A percentile compares a stretch with the other conserved stretches of the same genome.
Evolutionary conservation across 768 basidiomycete genomes (phyloP).

Genomic region (Leccinum barrowsii): DNA sequence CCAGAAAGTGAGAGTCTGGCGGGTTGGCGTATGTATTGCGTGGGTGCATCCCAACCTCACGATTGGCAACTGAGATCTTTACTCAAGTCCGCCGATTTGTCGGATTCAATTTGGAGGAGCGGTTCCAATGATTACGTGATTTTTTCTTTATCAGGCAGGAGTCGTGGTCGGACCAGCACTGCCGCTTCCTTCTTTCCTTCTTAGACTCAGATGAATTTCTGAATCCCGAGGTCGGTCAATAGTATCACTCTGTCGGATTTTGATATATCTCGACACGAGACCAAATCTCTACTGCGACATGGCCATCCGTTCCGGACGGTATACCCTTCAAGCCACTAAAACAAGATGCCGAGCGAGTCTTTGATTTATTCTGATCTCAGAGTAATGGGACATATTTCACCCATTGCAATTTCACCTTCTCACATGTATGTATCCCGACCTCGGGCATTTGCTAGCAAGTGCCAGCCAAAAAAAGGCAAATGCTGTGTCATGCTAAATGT

Average conservation of each 20-base stretch:
- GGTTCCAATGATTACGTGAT: neutral
- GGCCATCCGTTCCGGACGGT: too few relatives aligned
- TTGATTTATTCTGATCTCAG: too few relatives aligned
- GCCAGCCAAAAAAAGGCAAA: neutral
- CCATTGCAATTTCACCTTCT: neutral
- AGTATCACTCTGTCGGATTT: neutral
- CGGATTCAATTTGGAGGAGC: too few relatives aligned
- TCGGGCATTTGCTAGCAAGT: neutral
- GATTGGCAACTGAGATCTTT: too few relatives aligned
- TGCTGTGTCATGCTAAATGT: neutral
- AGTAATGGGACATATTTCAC: neutral
- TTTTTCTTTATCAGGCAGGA: neutral
- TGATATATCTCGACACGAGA: too few relatives aligned
- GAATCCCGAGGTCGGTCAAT: neutral
- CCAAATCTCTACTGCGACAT: too few relatives aligned
- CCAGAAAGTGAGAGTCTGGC: conserved; percentile 67
- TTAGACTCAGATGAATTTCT: too few relatives aligned
- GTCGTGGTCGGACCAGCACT: neutral
- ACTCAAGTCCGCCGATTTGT: too few relatives aligned
- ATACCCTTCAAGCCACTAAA: too few relatives aligned
- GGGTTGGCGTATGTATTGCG: conserved; percentile 36
- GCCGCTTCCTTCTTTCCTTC: neutral
- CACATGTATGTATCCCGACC: neutral
- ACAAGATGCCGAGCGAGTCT: too few relatives aligned
- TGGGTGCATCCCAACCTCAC: neutral